Base-by-base conservation (phyloP, 1,284 basidiomycete genomes). In the Erythrobasidium hasegawianum region DNA sequence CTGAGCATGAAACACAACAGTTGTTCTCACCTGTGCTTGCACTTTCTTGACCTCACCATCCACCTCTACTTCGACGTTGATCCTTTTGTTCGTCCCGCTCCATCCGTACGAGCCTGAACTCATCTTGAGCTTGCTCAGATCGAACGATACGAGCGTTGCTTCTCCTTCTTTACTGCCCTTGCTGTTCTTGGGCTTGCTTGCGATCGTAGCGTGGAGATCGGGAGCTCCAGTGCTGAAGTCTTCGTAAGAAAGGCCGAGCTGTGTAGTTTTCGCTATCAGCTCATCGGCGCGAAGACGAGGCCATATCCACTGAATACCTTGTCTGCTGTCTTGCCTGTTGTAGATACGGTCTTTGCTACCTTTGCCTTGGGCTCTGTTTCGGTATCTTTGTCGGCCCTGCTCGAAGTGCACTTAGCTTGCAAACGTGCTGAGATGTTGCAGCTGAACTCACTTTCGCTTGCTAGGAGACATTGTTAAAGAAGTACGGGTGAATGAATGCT, bases 391-490 rank as follows among this genome's bases (percentile, higher is more conserved):
- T 50, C 58, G 26, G 58, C 58, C 33, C 57, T 56, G 57, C 40
- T 5, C 14, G 18, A 13, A 16, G 33, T 33, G 11, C 33, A 33
- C n/a, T 33, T 11, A 33, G 33, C 33, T n/a, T 11, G 33, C 33
- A 33, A 11, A 33, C 33, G 33, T n/a, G n/a, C n/a, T n/a, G n/a
- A n/a, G n/a, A n/a, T n/a, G n/a, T n/a, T n/a, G n/a, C n/a, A n/a
- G n/a, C n/a, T n/a, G n/a, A n/a, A 52, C 56, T 52, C 49, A 59
- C 68, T 43, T 64, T 24, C 27, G 65, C 47, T 27, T 64, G 64
- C 18, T 47, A 47, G 43, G 43, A 18, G 43, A 5, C 43, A 47
- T 47, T 5, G 16, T 33, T n/a, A n/a, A n/a, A n/a, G 11, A 41
- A 41, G 40, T n/a, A n/a, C 40, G 10, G 40, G n/a, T 41, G 40